These are phyloP conservation scores for Cutaneotrichosporon cyanovorans DNA, from an alignment of 1,284 basidiomycete species.

Conservation along the genomic window DNA sequence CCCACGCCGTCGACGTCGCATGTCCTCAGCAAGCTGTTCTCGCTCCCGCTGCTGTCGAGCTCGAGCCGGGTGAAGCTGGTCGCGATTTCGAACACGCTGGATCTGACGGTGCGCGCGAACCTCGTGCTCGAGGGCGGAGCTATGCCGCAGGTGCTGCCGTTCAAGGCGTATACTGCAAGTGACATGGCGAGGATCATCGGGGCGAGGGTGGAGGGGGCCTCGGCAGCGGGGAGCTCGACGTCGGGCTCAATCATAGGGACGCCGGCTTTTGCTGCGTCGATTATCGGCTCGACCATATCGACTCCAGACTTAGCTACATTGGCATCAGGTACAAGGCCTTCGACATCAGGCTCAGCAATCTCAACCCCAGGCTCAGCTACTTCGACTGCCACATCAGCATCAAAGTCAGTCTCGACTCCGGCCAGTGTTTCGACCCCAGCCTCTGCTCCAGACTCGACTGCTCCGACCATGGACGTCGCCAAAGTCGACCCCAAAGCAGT, in stretches of 20 bases:
- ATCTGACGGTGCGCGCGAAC: slow-evolving; percentile 42
- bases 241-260: too few species aligned
- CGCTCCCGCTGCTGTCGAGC: slow-evolving; percentile 30
- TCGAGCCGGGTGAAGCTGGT: slow-evolving; percentile 36
- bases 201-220: slow-evolving; percentile 26
- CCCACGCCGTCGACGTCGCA: slow-evolving; percentile 36
- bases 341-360: too few species aligned
- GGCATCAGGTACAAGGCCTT: too few species aligned
- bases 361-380: too few species aligned
- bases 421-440: too few species aligned
- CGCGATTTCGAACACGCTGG: slow-evolving; percentile 46
- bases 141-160: slow-evolving; percentile 38
- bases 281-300: too few species aligned
- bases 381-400: too few species aligned
- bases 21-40: slow-evolving; percentile 41
- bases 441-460: too few species aligned
- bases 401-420: too few species aligned
- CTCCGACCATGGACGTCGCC: slow-evolving; percentile 8
- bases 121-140: slow-evolving; percentile 33
- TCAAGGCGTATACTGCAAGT: slow-evolving; percentile 38
- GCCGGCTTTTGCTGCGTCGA: too few species aligned
- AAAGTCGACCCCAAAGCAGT: slow-evolving; percentile 41
- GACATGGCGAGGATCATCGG: slow-evolving; percentile 43
- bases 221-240: too few species aligned
- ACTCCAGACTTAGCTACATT: too few species aligned